These are phyloP conservation scores for Inonotus hispidus DNA, from an alignment of 1,284 basidiomycete genomes.

Conservation along the genomic window DNA sequence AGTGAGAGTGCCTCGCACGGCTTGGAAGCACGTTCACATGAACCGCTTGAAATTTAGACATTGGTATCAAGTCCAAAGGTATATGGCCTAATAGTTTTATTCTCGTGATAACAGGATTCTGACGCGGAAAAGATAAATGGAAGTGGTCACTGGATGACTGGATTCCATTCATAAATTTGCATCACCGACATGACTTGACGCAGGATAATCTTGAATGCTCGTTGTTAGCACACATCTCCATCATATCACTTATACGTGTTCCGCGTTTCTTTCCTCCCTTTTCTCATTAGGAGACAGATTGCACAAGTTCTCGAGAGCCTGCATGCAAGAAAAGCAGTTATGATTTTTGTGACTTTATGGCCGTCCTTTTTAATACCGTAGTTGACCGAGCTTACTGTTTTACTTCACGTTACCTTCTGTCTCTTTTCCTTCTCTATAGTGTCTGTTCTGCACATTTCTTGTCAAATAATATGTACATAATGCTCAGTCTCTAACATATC, in stretches of 20 bases:
- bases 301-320: background rate
- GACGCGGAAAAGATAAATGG: background rate
- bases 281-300: background rate
- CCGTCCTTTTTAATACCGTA: background rate
- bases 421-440: background rate
- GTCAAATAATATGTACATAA: background rate
- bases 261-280: background rate
- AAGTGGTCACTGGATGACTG: slow-evolving; percentile 7
- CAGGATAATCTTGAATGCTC: slow-evolving; percentile 17
- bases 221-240: background rate
- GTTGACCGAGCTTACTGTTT: background rate
- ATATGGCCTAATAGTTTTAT: background rate
- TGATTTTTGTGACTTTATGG: slow-evolving; percentile 5
- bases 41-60: slow-evolving; percentile 73
- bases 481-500: background rate
- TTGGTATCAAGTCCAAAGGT: background rate
- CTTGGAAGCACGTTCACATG: slow-evolving; percentile 75
- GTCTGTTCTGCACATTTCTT: background rate
- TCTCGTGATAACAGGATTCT: background rate
- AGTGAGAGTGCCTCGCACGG: slow-evolving; percentile 50
- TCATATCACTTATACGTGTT: background rate
- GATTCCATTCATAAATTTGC: background rate
- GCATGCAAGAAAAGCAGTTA: slow-evolving; percentile 13
- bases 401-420: background rate
- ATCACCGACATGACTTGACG: background rate